Evolutionary conservation across 768 basidiomycete species (phyloP).

Genomic region (Tylopilus cervinicoccineus): DNA sequence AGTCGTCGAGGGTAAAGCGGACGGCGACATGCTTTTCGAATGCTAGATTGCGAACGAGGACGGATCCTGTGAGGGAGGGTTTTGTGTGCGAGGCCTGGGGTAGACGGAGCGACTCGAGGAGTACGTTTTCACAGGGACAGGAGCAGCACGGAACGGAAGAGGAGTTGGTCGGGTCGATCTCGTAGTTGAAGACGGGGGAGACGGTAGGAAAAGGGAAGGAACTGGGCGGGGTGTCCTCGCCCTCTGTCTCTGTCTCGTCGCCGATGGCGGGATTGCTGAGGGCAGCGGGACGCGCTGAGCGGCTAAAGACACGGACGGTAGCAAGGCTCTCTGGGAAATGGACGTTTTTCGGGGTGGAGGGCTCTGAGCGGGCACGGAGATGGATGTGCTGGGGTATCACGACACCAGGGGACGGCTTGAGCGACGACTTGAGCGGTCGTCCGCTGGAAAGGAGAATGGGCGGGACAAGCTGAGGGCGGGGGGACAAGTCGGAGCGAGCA

Average conservation of each 20-base stretch:
- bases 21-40: conserved; percentile 85
- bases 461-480: conserved; percentile 17
- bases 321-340: conserved; percentile 77
- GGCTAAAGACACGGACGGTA: conserved; percentile 58
- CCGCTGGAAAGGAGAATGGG: conserved; percentile 64
- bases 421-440: conserved; percentile 81
- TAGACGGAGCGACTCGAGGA: conserved; percentile 37
- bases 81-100: conserved; percentile 7
- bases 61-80: conserved; percentile 59
- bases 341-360: conserved; percentile 76
- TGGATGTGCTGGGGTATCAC: conserved; percentile 8
- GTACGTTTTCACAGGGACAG: conserved; percentile 25
- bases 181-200: conserved; percentile 13
- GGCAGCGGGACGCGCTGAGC: conserved; percentile 66
- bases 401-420: conserved; percentile 47
- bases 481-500: no score
- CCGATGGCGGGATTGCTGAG: conserved; percentile 28
- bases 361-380: conserved; percentile 49
- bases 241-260: conserved; percentile 47
- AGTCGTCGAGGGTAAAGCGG: conserved; percentile 89
- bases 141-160: conserved; percentile 9
- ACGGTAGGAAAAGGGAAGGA: conserved; percentile 27
- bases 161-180: conserved; percentile 20
- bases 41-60: conserved; percentile 80
- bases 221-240: conserved; percentile 12